These are phyloP conservation scores for Sphaerobolus stellatus DNA, from an alignment of 1,284 basidiomycete species.

Conservation along the genomic window DNA sequence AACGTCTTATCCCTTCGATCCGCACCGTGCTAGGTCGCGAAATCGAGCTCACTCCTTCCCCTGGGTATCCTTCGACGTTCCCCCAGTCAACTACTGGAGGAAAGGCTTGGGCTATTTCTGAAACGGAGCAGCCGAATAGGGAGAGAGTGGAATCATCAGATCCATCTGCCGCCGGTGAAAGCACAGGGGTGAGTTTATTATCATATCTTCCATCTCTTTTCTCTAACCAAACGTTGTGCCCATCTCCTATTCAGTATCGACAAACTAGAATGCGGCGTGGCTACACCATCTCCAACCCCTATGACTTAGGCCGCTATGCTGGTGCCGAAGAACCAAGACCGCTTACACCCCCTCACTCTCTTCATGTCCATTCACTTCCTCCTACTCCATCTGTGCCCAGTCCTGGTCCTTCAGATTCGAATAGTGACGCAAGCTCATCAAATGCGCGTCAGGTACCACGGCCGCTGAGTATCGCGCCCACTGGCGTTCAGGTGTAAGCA, in stretches of 20 bases:
- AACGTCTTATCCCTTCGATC: constrained; percentile 1
- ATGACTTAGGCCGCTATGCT: too few relatives aligned
- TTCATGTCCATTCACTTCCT: not conserved
- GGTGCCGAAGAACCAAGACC: not conserved
- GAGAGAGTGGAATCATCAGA: not conserved
- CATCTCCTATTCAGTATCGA: not conserved
- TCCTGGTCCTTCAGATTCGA: not conserved
- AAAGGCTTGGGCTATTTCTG: not conserved
- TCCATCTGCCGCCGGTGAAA: not conserved
- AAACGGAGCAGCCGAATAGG: not conserved
- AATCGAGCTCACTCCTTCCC: not conserved
- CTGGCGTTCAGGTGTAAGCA: not conserved
- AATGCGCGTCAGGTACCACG: not conserved
- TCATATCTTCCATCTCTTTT: not conserved
- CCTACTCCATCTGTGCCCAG: not conserved
- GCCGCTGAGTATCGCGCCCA: not conserved
- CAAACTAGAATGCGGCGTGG: not conserved
- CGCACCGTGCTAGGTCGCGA: constrained; percentile 5
- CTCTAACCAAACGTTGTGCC: not conserved
- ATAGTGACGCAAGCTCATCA: too few relatives aligned
- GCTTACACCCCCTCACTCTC: not conserved
- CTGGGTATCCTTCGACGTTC: not conserved
- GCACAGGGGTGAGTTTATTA: not conserved
- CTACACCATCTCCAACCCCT: not conserved
- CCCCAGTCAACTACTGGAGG: not conserved